phyloP scores from a whole-genome alignment of 768 basidiomycete genomes.

The Amanita molliuscula region DNA sequence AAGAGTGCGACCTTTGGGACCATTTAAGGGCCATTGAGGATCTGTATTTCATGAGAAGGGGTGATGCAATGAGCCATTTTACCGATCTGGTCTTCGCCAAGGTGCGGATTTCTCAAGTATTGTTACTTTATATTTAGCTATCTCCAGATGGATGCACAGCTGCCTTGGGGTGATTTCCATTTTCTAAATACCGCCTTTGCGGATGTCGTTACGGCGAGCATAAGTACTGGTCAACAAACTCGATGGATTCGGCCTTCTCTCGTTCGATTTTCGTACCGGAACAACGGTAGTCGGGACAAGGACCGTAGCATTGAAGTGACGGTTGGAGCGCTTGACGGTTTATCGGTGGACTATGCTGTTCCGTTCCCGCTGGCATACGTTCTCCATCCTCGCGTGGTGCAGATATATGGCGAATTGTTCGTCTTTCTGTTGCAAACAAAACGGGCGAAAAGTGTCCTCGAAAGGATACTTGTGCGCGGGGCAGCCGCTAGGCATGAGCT shows the following conservation, averaged over 20 bases:
- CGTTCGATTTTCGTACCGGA: constrained; percentile 59
- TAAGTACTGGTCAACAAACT: constrained; percentile 21
- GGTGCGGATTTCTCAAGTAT: constrained; percentile 25
- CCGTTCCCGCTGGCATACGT: constrained; percentile 79
- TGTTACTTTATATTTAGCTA: neutral
- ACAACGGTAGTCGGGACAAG: constrained; percentile 31
- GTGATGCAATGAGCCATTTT: constrained; percentile 71
- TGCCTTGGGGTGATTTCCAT: constrained; percentile 74
- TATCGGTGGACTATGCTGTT: constrained; percentile 69
- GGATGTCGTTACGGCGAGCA: constrained; percentile 47
- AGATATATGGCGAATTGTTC: constrained; percentile 58
- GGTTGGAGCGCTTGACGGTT: constrained; percentile 53
- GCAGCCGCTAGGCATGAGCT: constrained; percentile 34
- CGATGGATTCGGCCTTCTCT: constrained; percentile 59
- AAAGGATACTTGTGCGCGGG: constrained; percentile 59
- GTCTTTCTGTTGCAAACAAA: constrained; percentile 64
- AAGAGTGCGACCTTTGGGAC: constrained; percentile 54
- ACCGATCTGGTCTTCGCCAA: constrained; percentile 65
- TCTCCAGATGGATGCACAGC: constrained; percentile 60
- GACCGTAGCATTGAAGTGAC: constrained; percentile 38
- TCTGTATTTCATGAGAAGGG: constrained; percentile 63
- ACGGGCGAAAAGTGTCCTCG: constrained; percentile 61
- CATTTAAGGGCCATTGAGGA: constrained; percentile 60
- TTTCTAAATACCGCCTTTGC: constrained; percentile 71
- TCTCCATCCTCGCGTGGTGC: constrained; percentile 46